phyloP scores from a whole-genome alignment of 2,329 filamentous ascomycete species.

The Talaromyces sp. region DNA sequence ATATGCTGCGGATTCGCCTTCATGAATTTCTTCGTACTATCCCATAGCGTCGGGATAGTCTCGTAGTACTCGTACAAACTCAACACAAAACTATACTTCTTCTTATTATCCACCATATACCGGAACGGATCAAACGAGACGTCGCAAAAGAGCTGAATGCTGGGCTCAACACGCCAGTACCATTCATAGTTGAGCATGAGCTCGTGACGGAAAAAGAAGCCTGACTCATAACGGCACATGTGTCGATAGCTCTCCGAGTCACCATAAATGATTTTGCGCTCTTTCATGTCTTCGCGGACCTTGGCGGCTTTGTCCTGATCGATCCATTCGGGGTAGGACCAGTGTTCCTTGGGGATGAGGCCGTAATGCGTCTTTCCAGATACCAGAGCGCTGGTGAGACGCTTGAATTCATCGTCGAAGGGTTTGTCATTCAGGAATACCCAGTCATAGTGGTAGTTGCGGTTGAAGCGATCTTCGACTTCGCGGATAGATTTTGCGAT shows the following conservation, averaged over 20 bases:
- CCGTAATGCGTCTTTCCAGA: slow-evolving; percentile 92
- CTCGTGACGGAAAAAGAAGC: slow-evolving; percentile 96
- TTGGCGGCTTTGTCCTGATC: slow-evolving; percentile 89
- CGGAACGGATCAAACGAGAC: slow-evolving; percentile 95
- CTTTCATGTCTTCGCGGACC: slow-evolving; percentile 89
- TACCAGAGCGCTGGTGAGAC: slow-evolving; percentile 82
- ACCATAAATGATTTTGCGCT: slow-evolving; percentile 96
- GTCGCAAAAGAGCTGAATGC: slow-evolving; percentile 94
- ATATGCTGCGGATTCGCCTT: slow-evolving; percentile 86
- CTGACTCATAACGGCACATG: slow-evolving; percentile 99
- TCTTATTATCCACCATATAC: slow-evolving; percentile 91
- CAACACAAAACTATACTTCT: slow-evolving; percentile 97
- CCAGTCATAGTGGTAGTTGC: slow-evolving; percentile 97
- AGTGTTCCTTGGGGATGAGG: slow-evolving; percentile 85
- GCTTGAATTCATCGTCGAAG: slow-evolving; percentile 91
- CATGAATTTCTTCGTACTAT: slow-evolving; percentile 93
- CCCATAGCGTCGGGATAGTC: slow-evolving; percentile 94
- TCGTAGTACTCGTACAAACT: slow-evolving; percentile 96
- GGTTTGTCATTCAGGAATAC: slow-evolving; percentile 97
- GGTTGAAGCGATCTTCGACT: slow-evolving; percentile 97
- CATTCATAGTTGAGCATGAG: slow-evolving; percentile 96
- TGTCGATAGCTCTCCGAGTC: slow-evolving; percentile 96
- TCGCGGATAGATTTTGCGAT: slow-evolving; percentile 94
- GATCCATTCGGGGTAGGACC: slow-evolving; percentile 95
- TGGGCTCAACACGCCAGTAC: slow-evolving; percentile 99